Base-by-base conservation (phyloP, 2,329 filamentous ascomycete species). In the Plenodomus tracheiphilus region DNA sequence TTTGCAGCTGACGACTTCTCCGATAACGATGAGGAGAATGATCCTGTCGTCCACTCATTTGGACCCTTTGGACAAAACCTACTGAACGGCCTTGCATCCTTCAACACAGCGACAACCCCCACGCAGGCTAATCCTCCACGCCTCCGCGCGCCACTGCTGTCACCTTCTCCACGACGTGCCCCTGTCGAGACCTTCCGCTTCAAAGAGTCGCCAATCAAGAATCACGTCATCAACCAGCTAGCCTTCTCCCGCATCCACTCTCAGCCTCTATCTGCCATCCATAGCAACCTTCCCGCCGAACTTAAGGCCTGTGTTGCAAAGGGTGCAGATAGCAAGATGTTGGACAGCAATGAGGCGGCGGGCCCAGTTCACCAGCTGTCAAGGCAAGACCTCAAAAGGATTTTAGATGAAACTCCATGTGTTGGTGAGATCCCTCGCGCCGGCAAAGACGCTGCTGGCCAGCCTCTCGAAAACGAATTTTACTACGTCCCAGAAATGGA, bases 401-500 rank as follows among this genome's bases (percentile, higher is more conserved):
- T 95, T 49, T 82, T 97, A 37, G 87, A 91, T 67, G 77, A 79
- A 19, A 88, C 89, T 5, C 73, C 82, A 8, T 96, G 91, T 68
- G 85, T 97, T 55, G 94, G 94, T 39, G 87, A 94, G 71, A 96
- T 99, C 62, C 81, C 82, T 43, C 87, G 94, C 34, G 87, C 93
- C 70, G 94, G 94, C 68, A 99, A 97, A 73, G 94, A 99, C 69
- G 94, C 94, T 4, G 93, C 94, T 0, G 94, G 94, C 59, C 94
- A 97, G 76, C 77, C 87, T 6, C 82, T 99, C 1, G 93, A 99
- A 79, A 95, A 89, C 77, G 92, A 99, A 72, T 97, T 95, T 72
- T 97, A 97, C 75, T 99, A 99, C 67, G 80, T 97, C 7, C 89
- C 92, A 0, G 93, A 97, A 71, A 81, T 85, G 65, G 94, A 99